Evolutionary conservation across 2,329 filamentous ascomycete genomes (phyloP), one percentile per base, ranked within the genome.

Genomic region (Cercospora sojina): DNA sequence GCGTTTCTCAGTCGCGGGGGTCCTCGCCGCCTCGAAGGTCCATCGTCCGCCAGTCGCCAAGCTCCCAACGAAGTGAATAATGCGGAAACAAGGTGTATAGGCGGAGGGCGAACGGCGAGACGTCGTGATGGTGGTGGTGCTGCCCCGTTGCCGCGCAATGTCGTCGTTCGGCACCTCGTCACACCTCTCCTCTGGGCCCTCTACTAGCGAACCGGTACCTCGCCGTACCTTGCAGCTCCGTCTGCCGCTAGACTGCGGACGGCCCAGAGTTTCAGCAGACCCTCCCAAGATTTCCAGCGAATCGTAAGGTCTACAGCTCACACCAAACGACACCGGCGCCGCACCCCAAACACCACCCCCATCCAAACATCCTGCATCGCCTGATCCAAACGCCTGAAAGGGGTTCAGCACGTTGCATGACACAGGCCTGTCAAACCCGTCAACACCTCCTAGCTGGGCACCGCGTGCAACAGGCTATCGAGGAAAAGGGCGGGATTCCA

Each of bases 121-220:
- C 47, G 47, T 27, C 20, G 10, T 53, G 47, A 5, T 51, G 47
- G 18, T 53, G 47, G 47, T 25, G 47, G 5, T 53, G 47, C 7
- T 29, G 47, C 12, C 47, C 47, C 23, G 47, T 53, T 53, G 47
- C 47, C 47, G 47, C 47, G 47, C 47, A 25, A 53, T 53, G 53
- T 57, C 53, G 53, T 57, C 53, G 53, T 57, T 31, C 53, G 53
- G 47, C 47, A 53, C 47, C 47, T 53, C 53, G 53, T 57, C 27
- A 57, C 27, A 31, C 53, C 53, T 57, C 53, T 53, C 53, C 53
- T 31, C 53, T 32, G 53, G 27, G 27, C 53, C 31, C 53, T 20
- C 27, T 32, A 57, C 27, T 32, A 57, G 53, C 27, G 53, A 57
- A 35, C 27, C 47, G 47, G 47, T 53, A 53, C 47, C 47, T 53